Conservation (phyloP, 31 red algal genomes). For the Porphyra umbilicalis region DNA sequence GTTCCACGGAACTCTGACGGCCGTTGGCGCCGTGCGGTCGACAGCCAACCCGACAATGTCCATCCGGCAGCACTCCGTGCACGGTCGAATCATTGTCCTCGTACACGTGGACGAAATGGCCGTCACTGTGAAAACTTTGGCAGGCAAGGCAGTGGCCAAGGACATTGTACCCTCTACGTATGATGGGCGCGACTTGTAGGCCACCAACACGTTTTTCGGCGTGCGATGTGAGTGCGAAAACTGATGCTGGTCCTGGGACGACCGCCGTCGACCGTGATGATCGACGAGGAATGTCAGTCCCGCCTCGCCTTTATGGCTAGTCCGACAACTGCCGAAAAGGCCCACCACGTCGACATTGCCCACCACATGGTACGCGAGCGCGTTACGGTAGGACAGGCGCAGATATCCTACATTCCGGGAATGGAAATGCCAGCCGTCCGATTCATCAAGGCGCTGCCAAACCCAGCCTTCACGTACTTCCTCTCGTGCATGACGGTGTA, state of each 20-base stretch:
- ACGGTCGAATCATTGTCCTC: not conserved
- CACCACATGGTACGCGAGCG: constrained; percentile 3
- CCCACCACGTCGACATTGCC: constrained; percentile 7
- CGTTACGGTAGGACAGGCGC: not conserved
- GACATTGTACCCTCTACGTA: too few species aligned
- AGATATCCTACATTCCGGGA: not conserved
- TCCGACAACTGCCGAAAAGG: constrained; percentile 4
- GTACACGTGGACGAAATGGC: constrained; percentile 34
- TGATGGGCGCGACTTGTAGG: too few species aligned
- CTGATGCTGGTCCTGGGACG: not conserved
- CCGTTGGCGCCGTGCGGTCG: constrained; percentile 9
- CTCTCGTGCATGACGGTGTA: too few species aligned
- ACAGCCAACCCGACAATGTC: constrained; percentile 13
- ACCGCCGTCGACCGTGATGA: not conserved
- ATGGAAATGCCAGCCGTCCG: not conserved
- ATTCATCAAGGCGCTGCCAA: constrained; percentile 5
- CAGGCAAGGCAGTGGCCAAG: not conserved
- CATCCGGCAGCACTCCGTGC: not conserved
- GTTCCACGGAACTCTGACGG: constrained; percentile 8
- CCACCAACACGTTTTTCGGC: too few species aligned
- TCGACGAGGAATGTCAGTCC: constrained; percentile 1
- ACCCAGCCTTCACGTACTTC: too few species aligned
- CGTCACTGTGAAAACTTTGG: not conserved
- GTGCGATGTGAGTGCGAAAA: constrained; percentile 20
- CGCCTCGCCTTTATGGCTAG: not conserved